Evolutionary conservation across 306 rosid genomes (phyloP).

Genomic region (Medicago truncatula): DNA sequence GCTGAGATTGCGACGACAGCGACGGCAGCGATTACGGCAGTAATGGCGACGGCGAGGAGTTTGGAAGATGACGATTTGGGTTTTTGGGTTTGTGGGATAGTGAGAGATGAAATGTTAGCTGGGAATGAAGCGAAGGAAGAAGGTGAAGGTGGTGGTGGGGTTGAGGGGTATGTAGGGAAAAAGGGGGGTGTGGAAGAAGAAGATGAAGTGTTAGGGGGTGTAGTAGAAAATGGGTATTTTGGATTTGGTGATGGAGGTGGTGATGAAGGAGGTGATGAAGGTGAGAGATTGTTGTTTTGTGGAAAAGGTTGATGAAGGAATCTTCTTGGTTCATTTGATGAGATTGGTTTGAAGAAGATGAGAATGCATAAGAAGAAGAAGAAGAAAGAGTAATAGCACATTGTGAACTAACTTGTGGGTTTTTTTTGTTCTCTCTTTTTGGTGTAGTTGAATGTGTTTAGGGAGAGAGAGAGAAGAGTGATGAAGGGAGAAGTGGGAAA

Average conservation of each 20-base stretch:
- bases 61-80: constrained; percentile 50
- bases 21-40: constrained; percentile 54
- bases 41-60: constrained; percentile 52
- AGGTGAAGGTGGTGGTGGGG: constrained; percentile 76
- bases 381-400: constrained; percentile 49
- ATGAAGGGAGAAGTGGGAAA: not conserved
- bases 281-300: constrained; percentile 44
- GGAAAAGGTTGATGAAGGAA: constrained; percentile 79
- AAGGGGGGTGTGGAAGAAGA: constrained; percentile 58
- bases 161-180: constrained; percentile 75
- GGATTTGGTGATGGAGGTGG: constrained; percentile 47
- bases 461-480: not conserved
- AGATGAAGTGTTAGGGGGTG: constrained; percentile 43
- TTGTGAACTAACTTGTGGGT: constrained; percentile 29
- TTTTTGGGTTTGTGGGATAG: constrained; percentile 59
- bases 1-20: constrained; percentile 45
- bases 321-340: constrained; percentile 44
- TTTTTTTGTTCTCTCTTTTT: not conserved
- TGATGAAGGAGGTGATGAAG: constrained; percentile 51
- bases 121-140: constrained; percentile 80
- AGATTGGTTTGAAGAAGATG: constrained; percentile 12
- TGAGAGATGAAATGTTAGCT: constrained; percentile 88
- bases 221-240: constrained; percentile 66
- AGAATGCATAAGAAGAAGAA: constrained; percentile 31
- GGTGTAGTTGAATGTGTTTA: too few species aligned